phyloP scores from a whole-genome alignment of 225 moss, liverwort and hornwort genomes.

The Marchantia paleacea region DNA sequence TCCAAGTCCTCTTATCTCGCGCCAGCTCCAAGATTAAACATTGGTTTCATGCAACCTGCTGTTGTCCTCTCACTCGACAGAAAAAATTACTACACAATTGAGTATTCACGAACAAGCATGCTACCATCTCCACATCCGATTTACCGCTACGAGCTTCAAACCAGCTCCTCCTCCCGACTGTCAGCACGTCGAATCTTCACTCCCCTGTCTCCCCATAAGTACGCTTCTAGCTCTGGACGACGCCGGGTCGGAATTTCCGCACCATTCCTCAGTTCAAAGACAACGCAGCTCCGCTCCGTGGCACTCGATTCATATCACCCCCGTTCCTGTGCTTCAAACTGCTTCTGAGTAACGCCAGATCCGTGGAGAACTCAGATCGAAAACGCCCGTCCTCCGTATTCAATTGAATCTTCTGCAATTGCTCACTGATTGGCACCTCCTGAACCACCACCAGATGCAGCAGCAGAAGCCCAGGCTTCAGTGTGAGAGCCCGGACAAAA shows the following conservation, averaged over 20 bases:
- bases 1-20: not conserved
- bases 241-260: not conserved
- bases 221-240: no score
- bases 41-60: not conserved
- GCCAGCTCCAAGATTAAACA: not conserved
- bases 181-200: not conserved
- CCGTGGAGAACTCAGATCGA: not conserved
- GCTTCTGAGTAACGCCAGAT: constrained; percentile 6
- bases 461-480: no score
- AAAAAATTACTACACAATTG: not conserved
- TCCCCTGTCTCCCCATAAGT: not conserved
- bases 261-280: not conserved
- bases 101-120: not conserved
- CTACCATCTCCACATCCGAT: not conserved
- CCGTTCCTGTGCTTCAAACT: not conserved
- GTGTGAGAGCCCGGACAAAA: no score
- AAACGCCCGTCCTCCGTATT: not conserved
- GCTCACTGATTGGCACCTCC: not conserved
- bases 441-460: no score
- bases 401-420: not conserved
- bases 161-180: not conserved
- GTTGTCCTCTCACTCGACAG: not conserved
- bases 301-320: not conserved
- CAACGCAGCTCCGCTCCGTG: not conserved
- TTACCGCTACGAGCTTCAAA: not conserved